Evolutionary conservation across 768 basidiomycete species (phyloP), one percentile per base, ranked within the genome.

Genomic region (Strobilomyces dryophilus): DNA sequence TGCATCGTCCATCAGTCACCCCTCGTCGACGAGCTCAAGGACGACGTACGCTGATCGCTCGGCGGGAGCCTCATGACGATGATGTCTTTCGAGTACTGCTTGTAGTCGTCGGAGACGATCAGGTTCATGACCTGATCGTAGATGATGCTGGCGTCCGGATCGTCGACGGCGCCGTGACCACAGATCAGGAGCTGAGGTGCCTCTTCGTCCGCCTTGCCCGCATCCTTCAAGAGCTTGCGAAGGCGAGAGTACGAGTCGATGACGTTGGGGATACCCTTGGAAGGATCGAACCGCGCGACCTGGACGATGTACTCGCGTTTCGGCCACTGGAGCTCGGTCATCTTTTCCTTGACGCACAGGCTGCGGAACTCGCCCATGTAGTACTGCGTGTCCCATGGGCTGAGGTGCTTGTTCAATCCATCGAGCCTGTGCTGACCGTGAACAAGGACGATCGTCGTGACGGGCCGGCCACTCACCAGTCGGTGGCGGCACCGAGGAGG

Each of bases 91-190:
- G 78, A 65, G 58, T 79, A 84, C 49, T 73, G 70, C 36, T 66
- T 76, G 69, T 85, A 84, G 5, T 74, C 71, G 10, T 76, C 75
- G 0, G 76, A 75, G 47, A 67, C 62, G 41, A 91, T 77, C 57
- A 85, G 71, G 55, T 81, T 78, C 64, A 87, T 78, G 56, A 85
- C 76, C 65, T 90, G 79, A 58, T 92, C 90, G 66, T 92, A 92
- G 69, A 92, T 92, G 74, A 90, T 89, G 70, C 85, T 90, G 14
- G 92, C 92, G 75, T 97, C 92, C 15, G 92, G 94, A 70, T 97
- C 94, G 61, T 97, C 94, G 54, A 97, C 92, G 26, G 88, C 89
- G 49, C 92, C 92, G 66, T 97, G 94, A 20, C 94, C 94, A 68
- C 89, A 91, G 59, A 92, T 70, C 62, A 92, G 74, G 59, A 92